Evolutionary conservation across 1,139 yeast genomes (phyloP).

Genomic region (Protomyces inouyei): DNA sequence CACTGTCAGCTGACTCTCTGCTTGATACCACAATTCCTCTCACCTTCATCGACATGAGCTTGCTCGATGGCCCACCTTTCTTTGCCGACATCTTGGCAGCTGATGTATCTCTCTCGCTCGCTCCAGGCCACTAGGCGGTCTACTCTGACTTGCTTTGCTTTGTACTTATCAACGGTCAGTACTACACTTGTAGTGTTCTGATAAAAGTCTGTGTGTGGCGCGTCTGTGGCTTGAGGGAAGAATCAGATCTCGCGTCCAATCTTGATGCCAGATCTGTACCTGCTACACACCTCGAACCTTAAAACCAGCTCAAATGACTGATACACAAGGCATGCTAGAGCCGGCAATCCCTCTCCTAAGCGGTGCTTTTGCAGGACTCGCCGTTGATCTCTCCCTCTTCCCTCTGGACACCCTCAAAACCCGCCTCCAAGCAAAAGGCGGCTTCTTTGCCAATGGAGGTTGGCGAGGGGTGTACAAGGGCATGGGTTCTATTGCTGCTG

Average conservation of each 20-base stretch:
- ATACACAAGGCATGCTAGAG: conserved; percentile 3
- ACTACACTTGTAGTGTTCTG: too few relatives aligned
- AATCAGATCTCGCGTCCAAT: not conserved
- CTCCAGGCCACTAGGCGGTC: too few relatives aligned
- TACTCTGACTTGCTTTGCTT: too few relatives aligned
- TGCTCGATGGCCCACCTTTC: conserved; percentile 1
- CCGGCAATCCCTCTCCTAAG: conserved; percentile 6
- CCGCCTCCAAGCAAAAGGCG: conserved; percentile 89
- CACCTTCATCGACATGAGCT: conserved; percentile 20
- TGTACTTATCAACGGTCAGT: too few relatives aligned
- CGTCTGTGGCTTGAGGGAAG: not conserved
- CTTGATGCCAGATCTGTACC: not conserved
- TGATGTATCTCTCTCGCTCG: not conserved
- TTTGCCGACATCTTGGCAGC: not conserved
- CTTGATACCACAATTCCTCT: not conserved
- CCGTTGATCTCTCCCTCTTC: conserved; percentile 88
- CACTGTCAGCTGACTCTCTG: too few relatives aligned
- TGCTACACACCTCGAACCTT: not conserved
- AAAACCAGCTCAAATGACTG: not conserved
- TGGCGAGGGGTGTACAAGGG: conserved; percentile 88
- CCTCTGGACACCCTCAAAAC: conserved; percentile 96
- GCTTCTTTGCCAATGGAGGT: conserved; percentile 88
- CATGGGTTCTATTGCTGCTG: conserved; percentile 85
- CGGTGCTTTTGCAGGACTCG: conserved; percentile 95
- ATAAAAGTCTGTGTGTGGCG: not conserved